Evolutionary conservation across 805 yeast genomes (phyloP), one percentile per base, ranked within the genome.

Genomic region (Yarrowia osloensis): DNA sequence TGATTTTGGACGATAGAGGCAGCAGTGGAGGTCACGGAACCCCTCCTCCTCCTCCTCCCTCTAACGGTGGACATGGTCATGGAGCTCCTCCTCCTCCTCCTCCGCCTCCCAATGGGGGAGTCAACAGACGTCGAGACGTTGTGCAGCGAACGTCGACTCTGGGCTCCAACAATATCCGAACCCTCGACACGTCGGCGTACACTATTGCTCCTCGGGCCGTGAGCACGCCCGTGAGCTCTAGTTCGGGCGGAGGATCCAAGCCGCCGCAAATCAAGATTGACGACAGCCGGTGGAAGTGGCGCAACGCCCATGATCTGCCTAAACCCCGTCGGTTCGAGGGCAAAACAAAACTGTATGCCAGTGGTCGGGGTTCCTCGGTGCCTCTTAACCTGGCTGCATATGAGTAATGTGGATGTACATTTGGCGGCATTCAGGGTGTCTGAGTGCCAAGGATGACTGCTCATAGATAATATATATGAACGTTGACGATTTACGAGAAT

Each of bases 351-450:
- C 79, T 92, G 70, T 95, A 95, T 78, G 97, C 98, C 19, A 90
- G 97, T 77, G 98, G 98, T 15, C 84, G 97, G 72, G 98, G 98
- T 3, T 85, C 92, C 31, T 90, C 97, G 37, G 95, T 93, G 40
- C 98, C 98, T 0, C 78, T 93, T 69, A 86, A 90, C 71, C 79
- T 93, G 67, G 76, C 82, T 19, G 65, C 77, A 29, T 79, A 73
- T 69, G 67, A 73, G 21, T 74, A 57, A 52, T 37, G 39, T 35
- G 46, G 24, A 21, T 40, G 46, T 40, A 40, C 24, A 40, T 21
- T 40, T 5, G 7, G 5, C 3, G 21, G 42, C 35, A 31, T 31
- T 11, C 6, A 11, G 35, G 35, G 11, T 31, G 3, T 1, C 22
- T 3, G 3, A 37, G 13, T 35, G 42, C 42, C 42, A 37, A 37